Evolutionary conservation across 495 filamentous ascomycete genomes (phyloP).

Genomic region (Emericellopsis terricola): DNA sequence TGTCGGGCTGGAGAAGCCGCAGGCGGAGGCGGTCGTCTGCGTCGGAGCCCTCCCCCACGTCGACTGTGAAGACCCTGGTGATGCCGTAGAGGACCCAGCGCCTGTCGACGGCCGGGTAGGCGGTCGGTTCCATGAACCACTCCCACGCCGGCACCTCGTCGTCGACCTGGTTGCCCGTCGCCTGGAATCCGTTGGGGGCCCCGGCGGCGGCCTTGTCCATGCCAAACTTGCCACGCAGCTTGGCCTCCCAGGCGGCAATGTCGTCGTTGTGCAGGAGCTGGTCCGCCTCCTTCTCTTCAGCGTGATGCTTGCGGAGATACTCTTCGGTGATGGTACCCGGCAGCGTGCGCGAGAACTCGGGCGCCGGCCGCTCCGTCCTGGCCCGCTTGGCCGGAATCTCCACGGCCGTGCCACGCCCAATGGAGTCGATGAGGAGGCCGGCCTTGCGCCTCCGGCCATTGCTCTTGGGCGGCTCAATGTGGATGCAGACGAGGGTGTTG

Average conservation of each 20-base stretch:
- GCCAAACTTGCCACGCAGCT: constrained; percentile 26
- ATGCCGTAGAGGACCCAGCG: constrained; percentile 35
- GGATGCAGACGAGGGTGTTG: constrained; percentile 38
- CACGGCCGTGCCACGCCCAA: constrained; percentile 35
- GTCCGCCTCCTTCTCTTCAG: constrained; percentile 24
- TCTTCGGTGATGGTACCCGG: constrained; percentile 19
- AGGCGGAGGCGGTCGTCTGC: constrained; percentile 15
- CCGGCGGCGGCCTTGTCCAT: constrained; percentile 9
- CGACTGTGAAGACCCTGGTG: constrained; percentile 27
- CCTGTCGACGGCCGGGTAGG: constrained; percentile 27
- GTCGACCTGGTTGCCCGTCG: constrained; percentile 4
- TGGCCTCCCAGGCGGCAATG: constrained; percentile 30
- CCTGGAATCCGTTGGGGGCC: constrained; percentile 6
- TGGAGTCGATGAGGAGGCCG: constrained; percentile 51
- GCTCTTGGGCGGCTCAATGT: constrained; percentile 41
- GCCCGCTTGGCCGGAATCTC: constrained; percentile 6
- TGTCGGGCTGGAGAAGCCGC: constrained; percentile 29
- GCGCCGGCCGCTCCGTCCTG: constrained; percentile 5
- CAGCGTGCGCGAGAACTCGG: constrained; percentile 18
- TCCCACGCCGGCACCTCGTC: constrained; percentile 12
- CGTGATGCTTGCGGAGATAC: constrained; percentile 16
- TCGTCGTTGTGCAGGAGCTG: constrained; percentile 23
- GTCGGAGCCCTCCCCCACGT: constrained; percentile 9
- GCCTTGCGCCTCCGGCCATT: constrained; percentile 41
- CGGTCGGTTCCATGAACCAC: constrained; percentile 18